Base-by-base conservation (phyloP, 805 yeast species). In the Kazachstania martiniae region DNA sequence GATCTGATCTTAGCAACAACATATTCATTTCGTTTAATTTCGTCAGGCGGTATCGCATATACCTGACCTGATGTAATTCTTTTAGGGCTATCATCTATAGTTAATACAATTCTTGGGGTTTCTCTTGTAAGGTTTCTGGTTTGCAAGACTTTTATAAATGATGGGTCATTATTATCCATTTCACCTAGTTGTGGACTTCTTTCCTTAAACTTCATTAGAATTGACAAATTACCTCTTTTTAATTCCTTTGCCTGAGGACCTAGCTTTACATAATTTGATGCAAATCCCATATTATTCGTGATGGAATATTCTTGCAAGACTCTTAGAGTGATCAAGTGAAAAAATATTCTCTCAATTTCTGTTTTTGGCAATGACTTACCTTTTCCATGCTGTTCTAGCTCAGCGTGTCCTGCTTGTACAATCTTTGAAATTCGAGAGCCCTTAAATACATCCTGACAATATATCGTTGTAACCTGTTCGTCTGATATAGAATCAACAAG, bases 341-440 rank as follows among this genome's bases (percentile, higher is more conserved):
- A 86, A 40, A 87, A 80, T 5, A 91, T 71, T 39, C 97, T 64
- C 54, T 87, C 95, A 19, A 83, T 66, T 22, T 78, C 84, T 2
- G 74, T 70, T 40, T 75, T 75, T n/a, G 72, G 70, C 42, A 77
- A 49, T 6, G 58, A 62, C 43, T 67, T 72, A 4, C 95, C 95
- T 18, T 59, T 58, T 2, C 95, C 95, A 50, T 81, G 86, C 28
- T 58, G 68, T n/a, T 67, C 66, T 27, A 66, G 63, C 13, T 45
- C 45, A 45, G 79, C 74, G 46, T 79, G 83, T 0, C 86, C 84
- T 28, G 72, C 62, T 21, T 63, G 66, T 9, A 70, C 62, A 36
- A 85, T 71, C 46, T 75, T 78, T n/a, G 68, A 65, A 36, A 62
- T 59, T 41, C 66, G 72, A 0, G 85, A 70, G 0, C 96, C 95